Base-by-base conservation (phyloP, 306 rosid species). In the Aeschynomene evenia region DNA sequence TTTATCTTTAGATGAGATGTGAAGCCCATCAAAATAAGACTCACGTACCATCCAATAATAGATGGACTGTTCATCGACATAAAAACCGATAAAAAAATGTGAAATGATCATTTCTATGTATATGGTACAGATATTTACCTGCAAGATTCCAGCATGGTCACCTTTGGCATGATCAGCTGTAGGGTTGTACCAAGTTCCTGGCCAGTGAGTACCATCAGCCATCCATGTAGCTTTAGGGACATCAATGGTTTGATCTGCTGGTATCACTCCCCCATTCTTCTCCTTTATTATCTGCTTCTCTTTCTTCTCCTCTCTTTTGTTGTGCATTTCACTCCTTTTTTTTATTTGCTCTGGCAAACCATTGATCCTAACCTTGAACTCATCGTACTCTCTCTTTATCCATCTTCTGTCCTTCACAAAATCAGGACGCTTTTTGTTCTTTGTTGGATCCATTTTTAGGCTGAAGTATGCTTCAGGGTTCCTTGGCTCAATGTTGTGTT, bases 121-220 rank as follows among this genome's bases (percentile, higher is more conserved):
- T n/a, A n/a, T n/a, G n/a, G n/a, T n/a, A n/a, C n/a, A n/a, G n/a
- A n/a, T n/a, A n/a, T n/a, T n/a, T 68, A 90, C 92, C 91, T 91
- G 83, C 73, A 89, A 81, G 69, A 91, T 91, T 71, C 97, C 95
- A 8, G 97, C 97, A 77, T 91, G 97, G 79, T 91, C 97, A 66
- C 95, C 92, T 82, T 88, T 91, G 52, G 85, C 6, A 39, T 88
- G 97, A 58, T 88, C 97, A 12, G 92, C 63, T 0, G 63, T 14
- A 2, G 95, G 54, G 29, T 26, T 59, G 20, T 49, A 77, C 97
- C 97, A 91, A 4, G 95, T 91, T 22, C 96, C 96, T 0, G 96
- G 96, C 95, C 95, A 90, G 45, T 90, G 95, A 26, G 96, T 90
- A 16, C 95, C 97, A 50, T 91, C 97, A 9, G 97, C 97, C 97